These are phyloP conservation scores for Myxozyma geophila DNA, from an alignment of 805 yeast genomes.

Conservation along the genomic window DNA sequence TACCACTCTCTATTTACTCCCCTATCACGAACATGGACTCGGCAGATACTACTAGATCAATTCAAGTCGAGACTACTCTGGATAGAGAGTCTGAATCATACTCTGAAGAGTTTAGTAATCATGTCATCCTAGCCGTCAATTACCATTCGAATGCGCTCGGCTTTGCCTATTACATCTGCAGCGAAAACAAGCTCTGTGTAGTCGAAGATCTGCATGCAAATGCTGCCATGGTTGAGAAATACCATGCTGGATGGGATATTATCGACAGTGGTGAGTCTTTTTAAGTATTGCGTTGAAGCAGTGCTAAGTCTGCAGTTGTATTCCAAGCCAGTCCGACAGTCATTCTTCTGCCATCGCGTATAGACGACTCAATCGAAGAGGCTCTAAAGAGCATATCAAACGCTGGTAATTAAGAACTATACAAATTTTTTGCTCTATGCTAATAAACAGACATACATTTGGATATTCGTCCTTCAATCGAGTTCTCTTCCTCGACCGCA, in stretches of 20 bases:
- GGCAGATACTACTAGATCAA: neutral
- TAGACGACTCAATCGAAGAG: constrained; percentile 26
- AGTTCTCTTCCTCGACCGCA: constrained; percentile 21
- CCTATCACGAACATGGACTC: neutral
- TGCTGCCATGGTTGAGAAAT: constrained; percentile 27
- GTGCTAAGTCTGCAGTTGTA: constrained; percentile 10
- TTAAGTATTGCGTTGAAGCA: neutral
- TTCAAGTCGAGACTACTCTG: neutral
- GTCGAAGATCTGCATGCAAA: constrained; percentile 29
- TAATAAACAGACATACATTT: constrained; percentile 8
- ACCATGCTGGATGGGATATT: constrained; percentile 27
- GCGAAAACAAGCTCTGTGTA: constrained; percentile 20
- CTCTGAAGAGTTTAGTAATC: neutral
- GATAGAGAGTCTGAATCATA: neutral
- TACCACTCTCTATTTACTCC: neutral
- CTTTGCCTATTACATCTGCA: constrained; percentile 18
- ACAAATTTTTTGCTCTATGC: neutral
- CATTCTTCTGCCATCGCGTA: constrained; percentile 26
- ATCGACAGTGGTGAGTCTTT: constrained; percentile 16
- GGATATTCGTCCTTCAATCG: constrained; percentile 29
- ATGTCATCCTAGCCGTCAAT: constrained; percentile 25
- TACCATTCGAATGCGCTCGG: constrained; percentile 23
- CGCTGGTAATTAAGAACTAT: neutral
- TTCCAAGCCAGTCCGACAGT: constrained; percentile 31
- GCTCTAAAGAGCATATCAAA: constrained; percentile 10